phyloP scores from a whole-genome alignment of 2,329 filamentous ascomycete species.

The Hypoxylon sp. region DNA sequence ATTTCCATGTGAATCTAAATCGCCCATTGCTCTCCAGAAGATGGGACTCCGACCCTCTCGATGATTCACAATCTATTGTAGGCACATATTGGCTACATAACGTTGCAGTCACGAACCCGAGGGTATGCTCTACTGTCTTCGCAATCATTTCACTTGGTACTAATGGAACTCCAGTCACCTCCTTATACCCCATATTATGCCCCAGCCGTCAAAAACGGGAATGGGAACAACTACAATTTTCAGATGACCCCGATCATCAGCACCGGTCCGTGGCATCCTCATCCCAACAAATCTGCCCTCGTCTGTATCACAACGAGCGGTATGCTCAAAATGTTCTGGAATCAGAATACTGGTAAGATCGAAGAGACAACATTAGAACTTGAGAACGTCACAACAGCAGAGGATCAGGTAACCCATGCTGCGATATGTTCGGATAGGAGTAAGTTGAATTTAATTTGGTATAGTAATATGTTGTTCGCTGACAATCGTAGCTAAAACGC shows the following conservation, averaged over 20 bases:
- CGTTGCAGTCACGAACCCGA: conserved; percentile 57
- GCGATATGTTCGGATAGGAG: conserved; percentile 80
- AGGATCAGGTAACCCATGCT: conserved; percentile 84
- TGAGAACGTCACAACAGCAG: conserved; percentile 77
- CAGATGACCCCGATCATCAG: conserved; percentile 74
- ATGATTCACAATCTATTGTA: conserved; percentile 82
- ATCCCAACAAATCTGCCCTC: conserved; percentile 77
- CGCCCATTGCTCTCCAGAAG: conserved; percentile 72
- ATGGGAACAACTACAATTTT: conserved; percentile 72
- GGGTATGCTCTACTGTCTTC: conserved; percentile 49
- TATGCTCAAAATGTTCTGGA: conserved; percentile 79
- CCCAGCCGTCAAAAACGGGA: conserved; percentile 72
- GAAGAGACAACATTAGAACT: conserved; percentile 80
- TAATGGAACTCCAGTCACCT: conserved; percentile 50
- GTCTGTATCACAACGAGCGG: conserved; percentile 82
- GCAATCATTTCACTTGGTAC: background rate
- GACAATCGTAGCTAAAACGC: conserved; percentile 53
- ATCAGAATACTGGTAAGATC: conserved; percentile 78
- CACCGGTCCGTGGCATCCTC: conserved; percentile 79
- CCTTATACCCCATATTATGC: conserved; percentile 62
- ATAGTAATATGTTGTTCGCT: conserved; percentile 14
- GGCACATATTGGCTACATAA: conserved; percentile 88
- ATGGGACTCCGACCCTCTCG: conserved; percentile 75
- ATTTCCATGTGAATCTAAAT: conserved; percentile 79
- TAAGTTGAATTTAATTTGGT: conserved; percentile 54